Evolutionary conservation across 768 basidiomycete species (phyloP).

Genomic region (Galerina sulciceps): DNA sequence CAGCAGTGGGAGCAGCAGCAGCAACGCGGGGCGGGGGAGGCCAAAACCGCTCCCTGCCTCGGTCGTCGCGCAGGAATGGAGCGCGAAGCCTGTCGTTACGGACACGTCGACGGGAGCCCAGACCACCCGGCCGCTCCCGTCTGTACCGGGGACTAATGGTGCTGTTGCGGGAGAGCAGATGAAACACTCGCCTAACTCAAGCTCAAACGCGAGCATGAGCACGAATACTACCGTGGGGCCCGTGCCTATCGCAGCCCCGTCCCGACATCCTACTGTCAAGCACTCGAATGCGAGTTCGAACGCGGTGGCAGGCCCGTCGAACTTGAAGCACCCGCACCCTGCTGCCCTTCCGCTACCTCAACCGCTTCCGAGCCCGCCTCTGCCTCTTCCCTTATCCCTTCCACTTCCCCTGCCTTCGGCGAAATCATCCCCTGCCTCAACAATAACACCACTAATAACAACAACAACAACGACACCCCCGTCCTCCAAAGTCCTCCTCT

Average conservation of each 20-base stretch:
- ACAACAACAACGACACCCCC: conserved; percentile 12
- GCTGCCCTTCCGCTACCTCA: conserved; percentile 1
- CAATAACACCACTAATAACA: neutral
- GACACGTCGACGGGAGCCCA: neutral
- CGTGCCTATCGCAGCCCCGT: conserved; percentile 2
- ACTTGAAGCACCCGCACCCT: too few relatives aligned
- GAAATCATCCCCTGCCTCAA: neutral
- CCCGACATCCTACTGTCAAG: neutral
- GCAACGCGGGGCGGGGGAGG: too few relatives aligned
- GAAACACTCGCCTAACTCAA: neutral
- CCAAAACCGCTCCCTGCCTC: conserved; percentile 23
- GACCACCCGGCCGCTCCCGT: conserved; percentile 25
- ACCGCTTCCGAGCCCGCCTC: neutral
- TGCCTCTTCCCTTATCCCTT: neutral
- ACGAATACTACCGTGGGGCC: too few relatives aligned
- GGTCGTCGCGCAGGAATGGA: conserved; percentile 25
- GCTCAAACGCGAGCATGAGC: too few relatives aligned
- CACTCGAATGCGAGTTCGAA: too few relatives aligned
- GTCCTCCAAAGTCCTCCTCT: conserved; percentile 24
- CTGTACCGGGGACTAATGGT: conserved; percentile 17
- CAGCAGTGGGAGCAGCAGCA: too few relatives aligned
- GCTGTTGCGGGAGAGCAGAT: neutral
- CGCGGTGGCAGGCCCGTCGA: conserved; percentile 11
- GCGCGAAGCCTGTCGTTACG: neutral
- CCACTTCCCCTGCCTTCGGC: neutral